Evolutionary conservation across 768 basidiomycete genomes (phyloP), one percentile per base, ranked within the genome.

Genomic region (Epithele typhae): DNA sequence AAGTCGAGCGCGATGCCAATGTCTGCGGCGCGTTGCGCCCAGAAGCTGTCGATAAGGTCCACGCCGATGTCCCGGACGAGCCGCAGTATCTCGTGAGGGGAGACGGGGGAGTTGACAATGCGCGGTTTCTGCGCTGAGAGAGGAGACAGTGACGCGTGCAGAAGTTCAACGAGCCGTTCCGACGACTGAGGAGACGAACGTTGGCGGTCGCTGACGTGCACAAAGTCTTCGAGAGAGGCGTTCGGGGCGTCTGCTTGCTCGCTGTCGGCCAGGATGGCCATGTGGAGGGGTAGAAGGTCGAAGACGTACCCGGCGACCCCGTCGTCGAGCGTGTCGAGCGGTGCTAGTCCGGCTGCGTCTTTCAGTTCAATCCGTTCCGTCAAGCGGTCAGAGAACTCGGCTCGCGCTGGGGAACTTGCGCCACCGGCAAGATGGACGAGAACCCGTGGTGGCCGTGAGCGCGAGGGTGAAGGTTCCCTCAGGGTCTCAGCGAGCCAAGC

Each of bases 1-100:
- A 93, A 92, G 56, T 92, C 91, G 6, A 94, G 68, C 0, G 83
- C 87, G 14, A 92, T 66, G 11, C 92, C 92, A 3, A 78, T 53
- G 42, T 79, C 73, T 1, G 87, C 87, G 0, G 83, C 81, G 3
- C 69, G 64, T 49, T 82, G 77, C 0, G 80, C 87, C 82, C 86
- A 93, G 7, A 71, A 70, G 0, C 78, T 74, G 55, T 92, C 89
- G 49, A 92, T 83, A 0, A 92, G 52, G 58, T 94, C 91, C 14
- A 88, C 59, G 0, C 92, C 91, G 2, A 83, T 70, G 35, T 77
- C 68, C 2, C 67, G 64, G 24, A 92, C 72, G 22, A 91, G 74
- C 8, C 64, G 65, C 3, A 93, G 78, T 12, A 91, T 77, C 43
- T 89, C 85, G 48, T 92, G 92, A 1, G 91, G 92, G 0, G 82